Evolutionary conservation across 495 filamentous ascomycete genomes (phyloP), one percentile per base, ranked within the genome.

Genomic region (Parachaetomium inaequale): DNA sequence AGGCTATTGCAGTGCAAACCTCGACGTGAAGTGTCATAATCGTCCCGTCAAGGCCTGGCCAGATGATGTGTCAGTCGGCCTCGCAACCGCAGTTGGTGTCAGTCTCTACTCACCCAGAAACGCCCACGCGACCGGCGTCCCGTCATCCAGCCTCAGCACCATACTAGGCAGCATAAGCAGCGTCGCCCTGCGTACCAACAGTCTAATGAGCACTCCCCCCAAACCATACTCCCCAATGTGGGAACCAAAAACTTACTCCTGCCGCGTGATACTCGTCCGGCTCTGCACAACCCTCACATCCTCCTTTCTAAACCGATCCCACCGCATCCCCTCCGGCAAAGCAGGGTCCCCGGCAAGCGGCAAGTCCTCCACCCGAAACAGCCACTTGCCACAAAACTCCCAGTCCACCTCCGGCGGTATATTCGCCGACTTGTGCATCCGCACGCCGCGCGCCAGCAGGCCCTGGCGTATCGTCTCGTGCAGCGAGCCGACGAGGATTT

Each of bases 381-480:
- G 56, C 75, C 76, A 81, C 73, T 79, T 80, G 31, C 73, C 70
- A 45, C 70, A 75, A 28, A 74, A 64, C 55, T 72, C 68, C 68
- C 68, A 69, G 17, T 58, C 66, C n/a, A 70, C 25, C 1, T 29
- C 54, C 0, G 43, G 45, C 11, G 36, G 21, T 2, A 65, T 45
- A 19, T 51, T 46, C 23, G 5, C 7, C 23, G 68, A 63, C 54
- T 63, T 72, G 38, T 42, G 25, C 57, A 72, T 66, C 28, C 26
- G 0, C 1, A 78, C 58, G 4, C 70, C 73, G 15, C 26, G 55
- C 0, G 47, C 40, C 38, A 69, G 11, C 45, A 74, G 46, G 32
- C 70, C 58, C 32, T 61, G 23, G 5, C 76, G 50, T 14, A 76
- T 26, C 1, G 36, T 53, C 56, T 78, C 76, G 45, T 74, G 64